Base-by-base conservation (phyloP, 2,329 filamentous ascomycete species). In the Apiospora malaysiana region DNA sequence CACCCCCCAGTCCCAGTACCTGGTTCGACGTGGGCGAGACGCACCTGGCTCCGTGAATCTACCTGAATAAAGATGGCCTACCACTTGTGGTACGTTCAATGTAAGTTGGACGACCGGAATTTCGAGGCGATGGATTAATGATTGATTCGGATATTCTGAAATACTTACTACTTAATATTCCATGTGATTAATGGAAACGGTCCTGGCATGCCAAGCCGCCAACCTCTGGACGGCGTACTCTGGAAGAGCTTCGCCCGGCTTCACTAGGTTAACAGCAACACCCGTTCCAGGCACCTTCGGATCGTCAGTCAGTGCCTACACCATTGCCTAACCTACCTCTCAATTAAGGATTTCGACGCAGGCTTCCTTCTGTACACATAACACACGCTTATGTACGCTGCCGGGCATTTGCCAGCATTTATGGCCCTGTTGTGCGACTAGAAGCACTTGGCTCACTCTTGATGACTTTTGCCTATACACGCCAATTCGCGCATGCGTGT, bases 351-450 rank as follows among this genome's bases (percentile, higher is more conserved):
- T 40, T 63, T 40, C 32, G 49, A 63, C 56, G 56, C 56, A 63
- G 9, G 32, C 56, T 32, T 40, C 32, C 18, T 37, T 37, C 51
- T 59, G 51, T 37, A 59, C 51, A 59, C 56, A 37, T 37, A 63
- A 63, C 56, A 63, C 56, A 63, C 56, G 56, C 56, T 63, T 63
- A 45, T 68, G 66, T 68, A 47, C 43, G 66, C 43, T 68, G 66
- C 66, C 66, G 66, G 42, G 66, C 66, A 45, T 37, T 47, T 47
- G 66, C 66, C 66, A 68, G 43, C 42, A 47, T 68, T 68, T 37
- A 43, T 68, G 32, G 43, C 16, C 10, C 66, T 68, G 66, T 4
- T 32, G 66, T 47, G 43, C 43, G 6, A 68, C 66, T 14, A 63
- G 32, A 63, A 37, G 56, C 32, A 23, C 56, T 63, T 40, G 32